Conservation (phyloP, 352 stramenopile species). For the Phytophthora ohioensis region DNA sequence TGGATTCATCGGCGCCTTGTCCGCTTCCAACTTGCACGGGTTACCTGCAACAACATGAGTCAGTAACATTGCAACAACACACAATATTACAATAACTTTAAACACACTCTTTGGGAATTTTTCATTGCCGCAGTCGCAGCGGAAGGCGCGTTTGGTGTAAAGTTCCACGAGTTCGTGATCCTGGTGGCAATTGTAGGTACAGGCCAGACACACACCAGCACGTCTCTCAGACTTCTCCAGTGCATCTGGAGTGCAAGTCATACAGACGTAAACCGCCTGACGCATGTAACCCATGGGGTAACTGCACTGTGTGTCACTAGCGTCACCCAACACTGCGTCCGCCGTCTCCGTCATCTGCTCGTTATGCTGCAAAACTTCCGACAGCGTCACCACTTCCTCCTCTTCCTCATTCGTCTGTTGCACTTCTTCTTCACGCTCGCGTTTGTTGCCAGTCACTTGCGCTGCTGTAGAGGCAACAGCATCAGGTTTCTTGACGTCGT, state of each 20-base stretch:
- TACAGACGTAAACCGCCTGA: conserved; percentile 72
- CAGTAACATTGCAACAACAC: conserved; percentile 9
- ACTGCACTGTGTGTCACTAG: conserved; percentile 71
- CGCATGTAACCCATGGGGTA: conserved; percentile 75
- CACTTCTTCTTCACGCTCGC: conserved; percentile 19
- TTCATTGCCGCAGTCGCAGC: conserved; percentile 77
- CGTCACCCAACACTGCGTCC: conserved; percentile 66
- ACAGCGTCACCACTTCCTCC: conserved; percentile 66
- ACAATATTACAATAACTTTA: neutral
- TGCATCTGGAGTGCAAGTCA: conserved; percentile 71
- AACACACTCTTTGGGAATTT: conserved; percentile 56
- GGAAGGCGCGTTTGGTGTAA: conserved; percentile 83
- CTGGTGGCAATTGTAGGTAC: conserved; percentile 77
- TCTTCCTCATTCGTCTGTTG: conserved; percentile 41
- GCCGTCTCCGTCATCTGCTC: conserved; percentile 63
- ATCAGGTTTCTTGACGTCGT: conserved; percentile 4
- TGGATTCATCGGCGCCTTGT: conserved; percentile 61
- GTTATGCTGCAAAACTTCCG: conserved; percentile 67
- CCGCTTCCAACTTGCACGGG: conserved; percentile 60
- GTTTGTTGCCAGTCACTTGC: conserved; percentile 26
- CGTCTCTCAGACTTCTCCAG: conserved; percentile 39
- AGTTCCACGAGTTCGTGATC: conserved; percentile 83
- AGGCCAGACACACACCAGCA: conserved; percentile 74
- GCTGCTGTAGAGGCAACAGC: neutral
- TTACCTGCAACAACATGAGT: conserved; percentile 28